These are phyloP conservation scores for Aquilaria yunnanensis DNA, from an alignment of 345 rosid species.

Conservation along the genomic window DNA sequence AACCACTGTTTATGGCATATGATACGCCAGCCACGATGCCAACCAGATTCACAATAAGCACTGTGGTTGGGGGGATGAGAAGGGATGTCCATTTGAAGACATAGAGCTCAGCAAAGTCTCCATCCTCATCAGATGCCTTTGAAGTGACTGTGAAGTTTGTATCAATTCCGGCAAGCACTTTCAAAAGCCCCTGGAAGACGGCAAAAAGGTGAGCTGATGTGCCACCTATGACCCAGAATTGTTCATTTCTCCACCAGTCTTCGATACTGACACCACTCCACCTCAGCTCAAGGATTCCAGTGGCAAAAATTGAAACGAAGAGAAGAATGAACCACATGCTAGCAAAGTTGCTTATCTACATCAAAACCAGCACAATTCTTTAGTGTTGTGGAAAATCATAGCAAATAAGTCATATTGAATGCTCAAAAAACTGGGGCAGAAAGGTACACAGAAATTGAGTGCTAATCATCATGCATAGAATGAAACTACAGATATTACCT, in stretches of 20 bases:
- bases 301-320: constrained; percentile 72
- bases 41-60: constrained; percentile 75
- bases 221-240: constrained; percentile 99
- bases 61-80: constrained; percentile 96
- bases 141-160: constrained; percentile 98
- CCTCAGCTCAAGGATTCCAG: constrained; percentile 91
- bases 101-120: constrained; percentile 93
- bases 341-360: constrained; percentile 97
- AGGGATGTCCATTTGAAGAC: constrained; percentile 98
- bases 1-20: constrained; percentile 89
- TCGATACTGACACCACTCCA: constrained; percentile 97
- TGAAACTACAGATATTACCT: constrained; percentile 35
- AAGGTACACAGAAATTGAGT: not conserved
- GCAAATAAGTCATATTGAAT: not conserved
- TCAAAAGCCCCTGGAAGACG: constrained; percentile 94
- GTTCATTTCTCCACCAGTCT: constrained; percentile 99
- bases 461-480: not conserved
- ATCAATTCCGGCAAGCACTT: constrained; percentile 95
- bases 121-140: constrained; percentile 90
- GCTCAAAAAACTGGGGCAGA: not conserved
- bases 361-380: constrained; percentile 8
- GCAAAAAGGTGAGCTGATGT: constrained; percentile 99
- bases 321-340: constrained; percentile 98
- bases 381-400: not conserved
- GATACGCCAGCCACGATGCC: constrained; percentile 99